These are phyloP conservation scores for Lipomyces japonicus DNA, from an alignment of 805 yeast species.

Conservation along the genomic window DNA sequence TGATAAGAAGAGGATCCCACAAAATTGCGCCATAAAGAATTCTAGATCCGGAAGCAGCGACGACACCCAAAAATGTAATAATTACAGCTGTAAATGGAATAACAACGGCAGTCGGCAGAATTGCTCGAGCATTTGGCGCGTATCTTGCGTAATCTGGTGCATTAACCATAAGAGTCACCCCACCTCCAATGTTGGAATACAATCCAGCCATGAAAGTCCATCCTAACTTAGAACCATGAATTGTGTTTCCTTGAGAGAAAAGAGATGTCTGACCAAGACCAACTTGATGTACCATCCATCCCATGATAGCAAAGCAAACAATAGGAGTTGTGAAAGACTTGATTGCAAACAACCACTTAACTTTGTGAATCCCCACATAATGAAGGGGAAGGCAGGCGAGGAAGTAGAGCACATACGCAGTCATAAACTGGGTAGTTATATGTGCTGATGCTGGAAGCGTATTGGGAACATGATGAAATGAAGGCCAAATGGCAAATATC, in stretches of 20 bases:
- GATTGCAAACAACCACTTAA: conserved; percentile 79
- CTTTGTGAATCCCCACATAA: conserved; percentile 76
- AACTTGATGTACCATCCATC: conserved; percentile 58
- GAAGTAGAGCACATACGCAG: conserved; percentile 81
- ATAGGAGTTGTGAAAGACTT: conserved; percentile 76
- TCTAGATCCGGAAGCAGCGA: conserved; percentile 25
- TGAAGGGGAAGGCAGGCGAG: conserved; percentile 72
- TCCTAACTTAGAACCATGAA: conserved; percentile 35
- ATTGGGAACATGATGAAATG: conserved; percentile 41
- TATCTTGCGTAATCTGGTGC: conserved; percentile 46
- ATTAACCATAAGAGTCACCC: conserved; percentile 42
- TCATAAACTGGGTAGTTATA: conserved; percentile 50
- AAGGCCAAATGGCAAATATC: conserved; percentile 69
- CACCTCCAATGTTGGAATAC: conserved; percentile 41
- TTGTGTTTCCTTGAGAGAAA: conserved; percentile 20
- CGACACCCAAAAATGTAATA: conserved; percentile 23
- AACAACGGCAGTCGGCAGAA: conserved; percentile 9
- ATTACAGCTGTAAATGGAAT: conserved; percentile 19
- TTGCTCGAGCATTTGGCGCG: conserved; percentile 38
- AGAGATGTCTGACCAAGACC: conserved; percentile 9
- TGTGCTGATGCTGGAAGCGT: conserved; percentile 31
- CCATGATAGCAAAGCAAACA: conserved; percentile 76
- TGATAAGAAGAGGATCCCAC: conserved; percentile 27
- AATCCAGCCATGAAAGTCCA: conserved; percentile 45
- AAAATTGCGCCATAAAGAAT: conserved; percentile 18